phyloP scores from a whole-genome alignment of 2,329 filamentous ascomycete species.

The Talaromyces sp. region DNA sequence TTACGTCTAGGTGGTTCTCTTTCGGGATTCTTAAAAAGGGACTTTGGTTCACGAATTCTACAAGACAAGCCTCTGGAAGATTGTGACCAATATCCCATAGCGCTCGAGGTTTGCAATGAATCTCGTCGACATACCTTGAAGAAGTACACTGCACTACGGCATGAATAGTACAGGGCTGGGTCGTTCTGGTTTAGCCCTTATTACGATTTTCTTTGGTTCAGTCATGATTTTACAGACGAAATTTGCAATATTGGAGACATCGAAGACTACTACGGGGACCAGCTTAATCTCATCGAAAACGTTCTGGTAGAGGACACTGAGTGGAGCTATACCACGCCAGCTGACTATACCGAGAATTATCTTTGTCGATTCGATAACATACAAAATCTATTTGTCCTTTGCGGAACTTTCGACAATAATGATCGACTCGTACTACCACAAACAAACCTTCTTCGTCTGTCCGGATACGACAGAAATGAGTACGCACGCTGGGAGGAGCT shows the following conservation, averaged over 20 bases:
- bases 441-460: neutral
- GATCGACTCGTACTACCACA: neutral
- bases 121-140: neutral
- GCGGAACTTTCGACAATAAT: neutral
- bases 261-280: neutral
- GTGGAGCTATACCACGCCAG: neutral
- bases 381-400: neutral
- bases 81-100: neutral
- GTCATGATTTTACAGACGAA: neutral
- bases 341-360: neutral
- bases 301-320: neutral
- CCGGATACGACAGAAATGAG: neutral
- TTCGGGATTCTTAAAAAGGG: neutral
- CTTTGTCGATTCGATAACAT: neutral
- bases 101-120: neutral
- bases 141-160: neutral
- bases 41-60: neutral
- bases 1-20: neutral
- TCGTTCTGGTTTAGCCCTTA: neutral
- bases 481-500: neutral
- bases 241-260: neutral
- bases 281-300: neutral
- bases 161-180: neutral
- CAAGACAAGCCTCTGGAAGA: neutral
- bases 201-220: neutral